Evolutionary conservation across 2,329 filamentous ascomycete species (phyloP).

Genomic region (Balansia obtecta): DNA sequence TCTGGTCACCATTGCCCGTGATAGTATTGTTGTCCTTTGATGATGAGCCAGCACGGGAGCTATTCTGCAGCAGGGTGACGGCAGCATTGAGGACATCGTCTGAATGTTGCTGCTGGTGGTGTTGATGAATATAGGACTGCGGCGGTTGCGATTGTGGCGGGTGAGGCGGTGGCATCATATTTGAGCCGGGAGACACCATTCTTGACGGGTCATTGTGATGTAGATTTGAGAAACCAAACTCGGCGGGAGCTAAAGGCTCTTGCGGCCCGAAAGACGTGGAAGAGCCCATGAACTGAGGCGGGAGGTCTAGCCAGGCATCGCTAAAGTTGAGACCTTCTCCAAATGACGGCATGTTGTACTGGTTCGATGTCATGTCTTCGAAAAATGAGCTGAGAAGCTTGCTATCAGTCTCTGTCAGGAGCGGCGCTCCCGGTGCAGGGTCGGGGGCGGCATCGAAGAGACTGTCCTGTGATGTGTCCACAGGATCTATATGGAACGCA

Average conservation of each 20-base stretch:
- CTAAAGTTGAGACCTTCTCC: constrained; percentile 38
- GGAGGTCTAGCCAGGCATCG: constrained; percentile 44
- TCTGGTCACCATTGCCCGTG: constrained; percentile 14
- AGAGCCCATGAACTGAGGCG: constrained; percentile 53
- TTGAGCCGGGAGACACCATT: constrained; percentile 12
- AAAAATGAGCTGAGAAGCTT: constrained; percentile 47
- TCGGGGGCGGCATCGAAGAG: constrained; percentile 41
- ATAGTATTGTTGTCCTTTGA: constrained; percentile 10
- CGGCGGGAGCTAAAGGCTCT: constrained; percentile 7
- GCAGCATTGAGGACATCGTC: constrained; percentile 46
- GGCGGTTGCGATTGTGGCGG: constrained; percentile 13
- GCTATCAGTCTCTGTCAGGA: constrained; percentile 51
- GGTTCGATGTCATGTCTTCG: constrained; percentile 37
- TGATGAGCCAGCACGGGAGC: constrained; percentile 10
- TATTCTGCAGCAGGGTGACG: constrained; percentile 38
- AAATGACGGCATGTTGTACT: constrained; percentile 36
- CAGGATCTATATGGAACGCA: constrained; percentile 25
- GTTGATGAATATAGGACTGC: neutral
- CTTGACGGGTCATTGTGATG: constrained; percentile 8
- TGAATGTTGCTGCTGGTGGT: constrained; percentile 19
- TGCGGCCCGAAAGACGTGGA: constrained; percentile 50
- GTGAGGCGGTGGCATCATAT: constrained; percentile 21
- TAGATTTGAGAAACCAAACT: constrained; percentile 10
- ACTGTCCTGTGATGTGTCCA: constrained; percentile 32
- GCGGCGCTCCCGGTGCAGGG: constrained; percentile 49